These are phyloP conservation scores for Cyberlindnera bimundalis DNA, from an alignment of 805 yeast species.

Conservation along the genomic window DNA sequence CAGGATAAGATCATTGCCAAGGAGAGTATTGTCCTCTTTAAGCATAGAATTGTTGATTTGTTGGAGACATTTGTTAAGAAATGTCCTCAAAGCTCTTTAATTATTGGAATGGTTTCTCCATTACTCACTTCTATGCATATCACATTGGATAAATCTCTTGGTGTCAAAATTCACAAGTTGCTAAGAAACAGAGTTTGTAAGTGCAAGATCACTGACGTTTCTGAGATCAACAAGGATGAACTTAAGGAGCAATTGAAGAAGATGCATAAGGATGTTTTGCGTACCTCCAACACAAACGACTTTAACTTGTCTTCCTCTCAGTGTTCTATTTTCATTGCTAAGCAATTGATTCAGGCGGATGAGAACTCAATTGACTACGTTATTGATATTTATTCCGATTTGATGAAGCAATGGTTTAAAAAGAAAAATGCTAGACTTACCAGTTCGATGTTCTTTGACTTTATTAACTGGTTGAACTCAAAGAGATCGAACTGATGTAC, in stretches of 20 bases:
- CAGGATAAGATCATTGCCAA: constrained; percentile 74
- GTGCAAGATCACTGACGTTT: constrained; percentile 30
- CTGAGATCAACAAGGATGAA: constrained; percentile 20
- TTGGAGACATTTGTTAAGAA: constrained; percentile 56
- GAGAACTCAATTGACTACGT: constrained; percentile 38
- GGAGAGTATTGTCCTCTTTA: constrained; percentile 74
- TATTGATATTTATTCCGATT: constrained; percentile 50
- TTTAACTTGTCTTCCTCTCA: constrained; percentile 49
- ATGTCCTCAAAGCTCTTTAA: constrained; percentile 30
- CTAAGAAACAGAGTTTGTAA: constrained; percentile 60
- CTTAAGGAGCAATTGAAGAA: constrained; percentile 31
- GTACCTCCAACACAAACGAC: constrained; percentile 34
- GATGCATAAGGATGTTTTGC: constrained; percentile 41
- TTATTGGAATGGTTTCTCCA: constrained; percentile 48
- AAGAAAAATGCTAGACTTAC: constrained; percentile 44
- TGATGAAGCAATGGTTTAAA: constrained; percentile 61
- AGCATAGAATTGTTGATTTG: constrained; percentile 73
- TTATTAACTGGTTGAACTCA: constrained; percentile 75
- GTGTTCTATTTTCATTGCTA: constrained; percentile 61
- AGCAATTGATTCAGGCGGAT: constrained; percentile 42
- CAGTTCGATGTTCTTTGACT: constrained; percentile 64
- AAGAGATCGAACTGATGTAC: constrained; percentile 26
- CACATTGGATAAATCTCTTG: constrained; percentile 68
- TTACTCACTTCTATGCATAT: constrained; percentile 56
- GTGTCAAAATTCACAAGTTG: constrained; percentile 71